Evolutionary conservation across 2,329 filamentous ascomycete species (phyloP).

Genomic region (Ophiostoma novo-ulmi): DNA sequence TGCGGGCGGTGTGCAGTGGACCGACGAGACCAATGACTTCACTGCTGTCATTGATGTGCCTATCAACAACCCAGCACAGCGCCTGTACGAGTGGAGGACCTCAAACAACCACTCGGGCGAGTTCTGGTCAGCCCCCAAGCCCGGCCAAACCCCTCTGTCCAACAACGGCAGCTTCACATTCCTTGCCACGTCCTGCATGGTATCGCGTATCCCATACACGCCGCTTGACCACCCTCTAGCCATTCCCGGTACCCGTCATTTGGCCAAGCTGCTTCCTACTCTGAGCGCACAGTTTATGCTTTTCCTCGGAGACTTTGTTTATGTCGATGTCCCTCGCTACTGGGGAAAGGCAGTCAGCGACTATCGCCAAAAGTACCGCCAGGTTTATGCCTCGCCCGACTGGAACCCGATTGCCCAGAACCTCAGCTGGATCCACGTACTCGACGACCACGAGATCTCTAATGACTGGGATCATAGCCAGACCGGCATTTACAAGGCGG

Average conservation of each 20-base stretch:
- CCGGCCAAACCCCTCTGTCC: slow-evolving; percentile 57
- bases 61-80: slow-evolving; percentile 60
- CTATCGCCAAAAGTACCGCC: slow-evolving; percentile 87
- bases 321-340: slow-evolving; percentile 78
- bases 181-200: slow-evolving; percentile 86
- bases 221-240: slow-evolving; percentile 76
- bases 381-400: slow-evolving; percentile 92
- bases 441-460: slow-evolving; percentile 93
- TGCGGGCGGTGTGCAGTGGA: slow-evolving; percentile 58
- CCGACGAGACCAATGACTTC: slow-evolving; percentile 75
- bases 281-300: slow-evolving; percentile 73
- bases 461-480: slow-evolving; percentile 88
- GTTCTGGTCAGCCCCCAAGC: slow-evolving; percentile 70
- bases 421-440: slow-evolving; percentile 94
- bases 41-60: slow-evolving; percentile 66
- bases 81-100: slow-evolving; percentile 74
- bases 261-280: slow-evolving; percentile 66
- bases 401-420: slow-evolving; percentile 72
- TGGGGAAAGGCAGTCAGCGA: slow-evolving; percentile 67
- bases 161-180: slow-evolving; percentile 76
- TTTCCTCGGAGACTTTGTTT: slow-evolving; percentile 85
- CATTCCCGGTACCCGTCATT: slow-evolving; percentile 71
- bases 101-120: slow-evolving; percentile 82
- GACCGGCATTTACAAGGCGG: slow-evolving; percentile 72
- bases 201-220: slow-evolving; percentile 84